phyloP scores from a whole-genome alignment of 164 flowering plant genomes.

The Hamamelis virginiana region DNA sequence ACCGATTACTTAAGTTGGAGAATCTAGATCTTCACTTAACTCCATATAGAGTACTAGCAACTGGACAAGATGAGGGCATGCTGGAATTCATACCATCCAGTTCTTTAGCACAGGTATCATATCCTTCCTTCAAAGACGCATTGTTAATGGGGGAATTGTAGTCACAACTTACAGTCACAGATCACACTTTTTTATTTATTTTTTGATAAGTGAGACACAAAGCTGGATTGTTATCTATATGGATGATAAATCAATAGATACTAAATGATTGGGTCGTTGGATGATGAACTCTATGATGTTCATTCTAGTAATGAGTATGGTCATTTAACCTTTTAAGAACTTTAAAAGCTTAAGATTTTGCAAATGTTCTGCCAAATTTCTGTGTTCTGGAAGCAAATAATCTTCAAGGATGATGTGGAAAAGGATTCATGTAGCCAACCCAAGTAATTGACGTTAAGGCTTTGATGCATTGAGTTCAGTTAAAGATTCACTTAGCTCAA shows the following conservation, averaged over 20 bases:
- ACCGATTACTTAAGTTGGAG: conserved; percentile 91
- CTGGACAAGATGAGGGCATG: conserved; percentile 99
- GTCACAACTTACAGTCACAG: neutral
- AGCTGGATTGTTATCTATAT: neutral
- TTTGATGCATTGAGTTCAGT: too few relatives aligned
- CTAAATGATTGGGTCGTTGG: neutral
- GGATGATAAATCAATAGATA: neutral
- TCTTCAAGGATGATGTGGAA: too few relatives aligned
- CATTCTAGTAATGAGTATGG: neutral
- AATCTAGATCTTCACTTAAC: conserved; percentile 95
- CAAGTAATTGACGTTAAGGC: too few relatives aligned
- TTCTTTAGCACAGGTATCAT: conserved; percentile 84
- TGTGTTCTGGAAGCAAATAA: too few relatives aligned
- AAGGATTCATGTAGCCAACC: too few relatives aligned
- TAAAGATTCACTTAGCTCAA: too few relatives aligned
- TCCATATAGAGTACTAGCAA: conserved; percentile 97
- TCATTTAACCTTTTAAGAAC: neutral
- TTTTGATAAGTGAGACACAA: neutral
- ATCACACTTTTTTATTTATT: neutral
- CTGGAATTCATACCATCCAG: conserved; percentile 96
- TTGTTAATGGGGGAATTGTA: neutral
- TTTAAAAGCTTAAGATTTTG: too few relatives aligned
- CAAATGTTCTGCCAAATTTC: too few relatives aligned
- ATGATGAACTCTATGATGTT: neutral
- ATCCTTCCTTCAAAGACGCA: neutral